Percentiles rank a stretch among this genome's conserved stretches.
Evolutionary conservation across 2,329 filamentous ascomycete genomes (phyloP).

Genomic region (Botrytis squamosa): DNA sequence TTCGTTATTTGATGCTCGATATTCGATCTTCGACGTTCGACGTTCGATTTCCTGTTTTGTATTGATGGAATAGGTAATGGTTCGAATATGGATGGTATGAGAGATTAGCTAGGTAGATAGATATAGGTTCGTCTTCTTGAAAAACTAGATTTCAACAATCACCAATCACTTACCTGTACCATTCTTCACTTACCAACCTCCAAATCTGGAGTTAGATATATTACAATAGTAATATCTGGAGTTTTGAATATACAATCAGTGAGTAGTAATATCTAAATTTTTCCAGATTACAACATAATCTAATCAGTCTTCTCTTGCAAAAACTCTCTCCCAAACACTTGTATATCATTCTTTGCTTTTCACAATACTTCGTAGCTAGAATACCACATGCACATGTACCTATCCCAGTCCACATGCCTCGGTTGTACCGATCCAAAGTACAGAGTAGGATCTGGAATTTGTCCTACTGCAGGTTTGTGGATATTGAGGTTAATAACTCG

Average conservation of each 20-base stretch:
- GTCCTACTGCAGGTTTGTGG: background rate
- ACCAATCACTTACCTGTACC: no score
- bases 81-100: background rate
- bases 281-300: background rate
- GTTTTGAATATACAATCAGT: background rate
- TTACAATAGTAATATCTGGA: no score
- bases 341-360: background rate
- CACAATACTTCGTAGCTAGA: background rate
- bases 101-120: no score
- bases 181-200: background rate
- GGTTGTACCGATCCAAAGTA: background rate
- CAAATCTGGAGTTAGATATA: background rate
- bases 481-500: background rate
- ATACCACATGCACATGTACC: background rate
- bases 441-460: background rate
- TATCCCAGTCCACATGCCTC: background rate
- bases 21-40: no score
- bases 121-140: no score
- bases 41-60: background rate
- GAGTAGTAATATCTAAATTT: fast-evolving
- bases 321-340: background rate
- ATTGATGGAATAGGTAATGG: background rate
- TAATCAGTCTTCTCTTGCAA: background rate
- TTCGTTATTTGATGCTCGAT: background rate
- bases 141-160: no score